A percentile compares a stretch with the other conserved stretches of the same genome.
Evolutionary conservation across 257 asterid species (phyloP).

Genomic region (Solanum rostratum): DNA sequence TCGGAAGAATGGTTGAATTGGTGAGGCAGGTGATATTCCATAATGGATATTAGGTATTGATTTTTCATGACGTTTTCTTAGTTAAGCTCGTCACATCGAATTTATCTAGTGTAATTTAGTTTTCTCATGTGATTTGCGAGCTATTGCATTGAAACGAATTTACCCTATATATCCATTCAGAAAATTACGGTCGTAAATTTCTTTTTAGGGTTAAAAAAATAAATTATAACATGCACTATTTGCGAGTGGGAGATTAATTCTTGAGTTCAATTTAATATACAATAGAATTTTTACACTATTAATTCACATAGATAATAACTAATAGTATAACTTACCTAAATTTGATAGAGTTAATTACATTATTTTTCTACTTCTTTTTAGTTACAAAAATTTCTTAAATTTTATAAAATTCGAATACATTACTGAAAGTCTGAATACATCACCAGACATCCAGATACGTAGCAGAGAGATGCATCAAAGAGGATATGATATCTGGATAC

Average conservation of each 20-base stretch:
- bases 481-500: too few species aligned
- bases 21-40: background rate
- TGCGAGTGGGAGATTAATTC: background rate
- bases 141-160: background rate
- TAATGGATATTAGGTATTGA: background rate
- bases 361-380: too few species aligned
- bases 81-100: background rate
- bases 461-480: too few species aligned
- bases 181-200: background rate
- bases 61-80: background rate
- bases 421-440: too few species aligned
- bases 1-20: background rate
- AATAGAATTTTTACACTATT: background rate
- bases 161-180: rapidly evolving
- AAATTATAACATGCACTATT: background rate
- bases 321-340: too few species aligned
- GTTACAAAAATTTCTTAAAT: too few species aligned
- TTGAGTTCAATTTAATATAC: background rate
- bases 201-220: background rate
- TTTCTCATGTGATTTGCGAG: background rate
- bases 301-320: background rate
- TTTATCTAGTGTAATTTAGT: background rate
- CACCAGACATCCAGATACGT: too few species aligned
- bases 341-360: too few species aligned
- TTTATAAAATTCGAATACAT: too few species aligned